Conservation (phyloP, 768 basidiomycete genomes). For the Suillus bovinus region DNA sequence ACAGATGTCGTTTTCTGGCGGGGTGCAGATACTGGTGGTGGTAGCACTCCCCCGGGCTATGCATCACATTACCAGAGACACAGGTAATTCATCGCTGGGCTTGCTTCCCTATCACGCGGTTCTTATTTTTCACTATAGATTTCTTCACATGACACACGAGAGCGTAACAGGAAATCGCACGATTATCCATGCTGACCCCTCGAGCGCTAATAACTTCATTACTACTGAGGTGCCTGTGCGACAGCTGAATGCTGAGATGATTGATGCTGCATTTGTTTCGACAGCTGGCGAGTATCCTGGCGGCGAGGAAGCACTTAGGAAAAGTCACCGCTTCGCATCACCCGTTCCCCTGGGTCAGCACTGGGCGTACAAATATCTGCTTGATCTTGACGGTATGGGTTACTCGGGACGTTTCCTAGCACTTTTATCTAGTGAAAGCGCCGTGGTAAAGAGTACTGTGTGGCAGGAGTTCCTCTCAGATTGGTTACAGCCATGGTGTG, state of each 20-base stretch:
- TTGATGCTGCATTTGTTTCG: conserved; percentile 88
- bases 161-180: conserved; percentile 49
- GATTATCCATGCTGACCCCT: conserved; percentile 70
- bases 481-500: conserved; percentile 90
- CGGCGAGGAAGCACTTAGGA: conserved; percentile 63
- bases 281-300: conserved; percentile 77
- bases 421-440: conserved; percentile 84
- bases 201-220: conserved; percentile 53
- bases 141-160: conserved; percentile 78
- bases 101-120: conserved; percentile 6
- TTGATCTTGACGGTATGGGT: conserved; percentile 94
- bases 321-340: conserved; percentile 68
- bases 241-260: conserved; percentile 72
- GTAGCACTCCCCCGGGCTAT: conserved; percentile 83
- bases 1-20: conserved; percentile 90
- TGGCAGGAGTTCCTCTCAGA: conserved; percentile 90
- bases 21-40: conserved; percentile 95
- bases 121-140: conserved; percentile 32
- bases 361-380: conserved; percentile 91
- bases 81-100: conserved; percentile 45
- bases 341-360: conserved; percentile 81
- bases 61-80: conserved; percentile 84
- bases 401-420: conserved; percentile 91
- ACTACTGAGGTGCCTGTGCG: conserved; percentile 60
- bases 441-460: conserved; percentile 86